A percentile compares a stretch with the other conserved stretches of the same genome.
phyloP scores from a whole-genome alignment of 2,329 filamentous ascomycete species.

The Ascochyta rabiei region DNA sequence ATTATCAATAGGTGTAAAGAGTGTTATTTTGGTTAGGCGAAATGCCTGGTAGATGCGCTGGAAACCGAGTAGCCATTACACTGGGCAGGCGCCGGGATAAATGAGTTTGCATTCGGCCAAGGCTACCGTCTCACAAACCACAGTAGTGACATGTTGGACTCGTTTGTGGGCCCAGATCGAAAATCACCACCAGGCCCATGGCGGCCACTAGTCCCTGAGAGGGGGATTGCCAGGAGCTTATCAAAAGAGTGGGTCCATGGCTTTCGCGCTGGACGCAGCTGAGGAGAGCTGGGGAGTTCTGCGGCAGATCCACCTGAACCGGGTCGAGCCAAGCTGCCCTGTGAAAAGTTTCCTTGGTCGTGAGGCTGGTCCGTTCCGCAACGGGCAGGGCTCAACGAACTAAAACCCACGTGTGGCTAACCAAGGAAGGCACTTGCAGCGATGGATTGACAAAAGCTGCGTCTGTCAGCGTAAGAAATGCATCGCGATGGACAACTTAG shows the following conservation, averaged over 20 bases:
- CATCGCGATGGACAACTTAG: conserved; percentile 3
- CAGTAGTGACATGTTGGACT: conserved; percentile 13
- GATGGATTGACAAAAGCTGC: conserved; percentile 4
- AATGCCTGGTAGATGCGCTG: conserved; percentile 5
- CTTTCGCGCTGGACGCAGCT: conserved; percentile 3
- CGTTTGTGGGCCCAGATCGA: conserved; percentile 12
- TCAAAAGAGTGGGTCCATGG: conserved; percentile 9
- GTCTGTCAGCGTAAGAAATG: neutral
- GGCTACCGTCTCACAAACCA: conserved; percentile 4
- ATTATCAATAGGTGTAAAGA: conserved; percentile 1
- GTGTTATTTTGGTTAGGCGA: conserved; percentile 5
- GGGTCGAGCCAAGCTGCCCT: neutral
- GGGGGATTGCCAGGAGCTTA: conserved; percentile 11
- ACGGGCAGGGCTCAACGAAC: neutral
- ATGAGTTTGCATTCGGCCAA: neutral
- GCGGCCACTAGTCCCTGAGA: conserved; percentile 8
- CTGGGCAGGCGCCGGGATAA: conserved; percentile 5
- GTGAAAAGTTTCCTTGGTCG: neutral
- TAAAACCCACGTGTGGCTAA: neutral
- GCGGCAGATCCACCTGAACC: conserved; percentile 4
- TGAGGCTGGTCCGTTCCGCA: conserved; percentile 1
- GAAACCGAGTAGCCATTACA: neutral
- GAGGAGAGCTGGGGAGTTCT: conserved; percentile 4
- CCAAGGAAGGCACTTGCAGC: conserved; percentile 4
- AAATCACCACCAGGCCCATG: conserved; percentile 2